A percentile compares a stretch with the other conserved stretches of the same genome.
These are phyloP conservation scores for Dryadomyces sulphureus DNA, from an alignment of 2,329 filamentous ascomycete genomes.

Conservation along the genomic window DNA sequence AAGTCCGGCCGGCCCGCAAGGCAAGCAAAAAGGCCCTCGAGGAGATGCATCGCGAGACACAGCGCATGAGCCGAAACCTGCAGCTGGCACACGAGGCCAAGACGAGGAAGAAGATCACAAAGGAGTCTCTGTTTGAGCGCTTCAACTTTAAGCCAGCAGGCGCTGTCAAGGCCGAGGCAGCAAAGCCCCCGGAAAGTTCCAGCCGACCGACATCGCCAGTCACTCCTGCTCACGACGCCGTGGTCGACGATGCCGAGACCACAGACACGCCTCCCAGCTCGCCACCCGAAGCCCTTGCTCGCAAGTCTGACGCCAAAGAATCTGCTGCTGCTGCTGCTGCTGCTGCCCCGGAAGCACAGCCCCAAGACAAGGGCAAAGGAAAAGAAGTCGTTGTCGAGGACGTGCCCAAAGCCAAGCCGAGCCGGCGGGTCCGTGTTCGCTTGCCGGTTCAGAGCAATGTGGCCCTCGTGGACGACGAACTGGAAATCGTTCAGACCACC, in stretches of 20 bases:
- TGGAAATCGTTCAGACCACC: constrained; percentile 43
- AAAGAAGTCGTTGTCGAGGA: constrained; percentile 14
- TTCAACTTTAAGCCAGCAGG: constrained; percentile 56
- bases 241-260: constrained; percentile 21
- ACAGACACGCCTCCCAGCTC: constrained; percentile 56
- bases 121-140: constrained; percentile 64
- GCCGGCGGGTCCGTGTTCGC: constrained; percentile 32
- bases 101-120: constrained; percentile 82
- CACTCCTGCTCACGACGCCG: constrained; percentile 34
- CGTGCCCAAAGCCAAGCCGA: constrained; percentile 15
- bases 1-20: constrained; percentile 48
- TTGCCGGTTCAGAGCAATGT: constrained; percentile 23
- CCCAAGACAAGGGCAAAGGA: constrained; percentile 46
- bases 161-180: constrained; percentile 5
- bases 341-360: not conserved
- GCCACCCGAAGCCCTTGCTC: constrained; percentile 22
- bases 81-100: constrained; percentile 81
- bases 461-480: constrained; percentile 27
- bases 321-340: not conserved
- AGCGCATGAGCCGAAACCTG: constrained; percentile 78
- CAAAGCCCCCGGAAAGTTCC: constrained; percentile 30
- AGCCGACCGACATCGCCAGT: constrained; percentile 35
- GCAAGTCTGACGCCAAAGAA: not conserved
- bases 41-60: constrained; percentile 90
- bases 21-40: constrained; percentile 90